These are phyloP conservation scores for Ballota nigra DNA, from an alignment of 257 asterid genomes.

Conservation along the genomic window DNA sequence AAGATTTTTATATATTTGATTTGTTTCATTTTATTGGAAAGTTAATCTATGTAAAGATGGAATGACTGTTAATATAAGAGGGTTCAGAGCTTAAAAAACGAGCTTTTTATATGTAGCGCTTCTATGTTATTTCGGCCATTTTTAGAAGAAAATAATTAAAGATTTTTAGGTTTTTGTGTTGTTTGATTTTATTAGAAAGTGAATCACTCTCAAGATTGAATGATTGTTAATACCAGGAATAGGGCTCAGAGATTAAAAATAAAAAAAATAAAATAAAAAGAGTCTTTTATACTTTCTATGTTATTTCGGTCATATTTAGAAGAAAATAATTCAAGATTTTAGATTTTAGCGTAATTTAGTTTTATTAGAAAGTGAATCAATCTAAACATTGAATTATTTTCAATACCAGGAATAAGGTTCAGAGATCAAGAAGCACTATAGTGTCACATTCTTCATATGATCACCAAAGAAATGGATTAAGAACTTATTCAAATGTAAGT, in stretches of 20 bases:
- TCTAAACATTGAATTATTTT: not conserved
- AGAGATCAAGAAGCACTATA: constrained; percentile 29
- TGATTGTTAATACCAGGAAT: constrained; percentile 18
- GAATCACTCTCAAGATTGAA: not conserved
- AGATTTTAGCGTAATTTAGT: not conserved
- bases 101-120: too few relatives aligned
- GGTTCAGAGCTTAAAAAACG: too few relatives aligned
- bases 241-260: constrained; percentile 31
- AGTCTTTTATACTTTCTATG: too few relatives aligned
- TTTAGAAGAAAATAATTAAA: not conserved
- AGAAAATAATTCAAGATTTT: not conserved
- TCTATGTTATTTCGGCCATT: too few relatives aligned
- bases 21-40: too few relatives aligned
- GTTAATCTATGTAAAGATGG: too few relatives aligned
- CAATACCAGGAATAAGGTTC: constrained; percentile 28
- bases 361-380: not conserved
- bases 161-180: not conserved
- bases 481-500: constrained; percentile 38
- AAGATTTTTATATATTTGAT: too few relatives aligned
- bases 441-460: constrained; percentile 24
- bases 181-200: not conserved
- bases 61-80: too few relatives aligned
- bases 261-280: too few relatives aligned
- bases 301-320: not conserved
- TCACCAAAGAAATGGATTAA: constrained; percentile 10